Conservation (phyloP, 495 filamentous ascomycete species). For the Elasticomyces elasticus region DNA sequence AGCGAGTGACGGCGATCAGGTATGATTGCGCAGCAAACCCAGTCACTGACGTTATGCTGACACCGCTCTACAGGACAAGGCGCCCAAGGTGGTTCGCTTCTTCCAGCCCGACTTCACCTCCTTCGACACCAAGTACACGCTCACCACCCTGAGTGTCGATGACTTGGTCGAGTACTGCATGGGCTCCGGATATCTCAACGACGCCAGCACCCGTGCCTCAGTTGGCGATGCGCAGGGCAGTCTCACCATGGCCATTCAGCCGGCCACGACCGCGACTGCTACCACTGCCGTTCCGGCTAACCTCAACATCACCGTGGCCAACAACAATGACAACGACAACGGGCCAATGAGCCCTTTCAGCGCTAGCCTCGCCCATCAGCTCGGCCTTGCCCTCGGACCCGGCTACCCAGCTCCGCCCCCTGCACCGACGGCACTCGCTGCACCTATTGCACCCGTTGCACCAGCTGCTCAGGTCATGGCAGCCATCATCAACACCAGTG, state of each 20-base stretch:
- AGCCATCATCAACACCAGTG: background rate
- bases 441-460: no score
- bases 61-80: background rate
- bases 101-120: slow-evolving; percentile 2
- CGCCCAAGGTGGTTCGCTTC: background rate
- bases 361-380: background rate
- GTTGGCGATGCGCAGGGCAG: background rate
- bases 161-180: slow-evolving; percentile 4
- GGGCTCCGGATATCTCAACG: background rate
- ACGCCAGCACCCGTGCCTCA: background rate
- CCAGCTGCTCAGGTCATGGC: no score
- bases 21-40: background rate
- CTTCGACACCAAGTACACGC: background rate
- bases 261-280: background rate
- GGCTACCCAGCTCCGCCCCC: background rate
- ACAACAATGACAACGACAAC: background rate
- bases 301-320: background rate
- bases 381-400: background rate
- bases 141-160: slow-evolving; percentile 7
- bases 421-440: background rate
- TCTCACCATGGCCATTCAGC: slow-evolving; percentile 7
- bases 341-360: background rate
- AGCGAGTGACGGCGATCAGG: slow-evolving; percentile 1
- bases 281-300: background rate
- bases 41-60: slow-evolving; percentile 1